These are phyloP conservation scores for Blastocladiella emersonii DNA, from an alignment of 371 early-diverging fungal genomes.

Conservation along the genomic window DNA sequence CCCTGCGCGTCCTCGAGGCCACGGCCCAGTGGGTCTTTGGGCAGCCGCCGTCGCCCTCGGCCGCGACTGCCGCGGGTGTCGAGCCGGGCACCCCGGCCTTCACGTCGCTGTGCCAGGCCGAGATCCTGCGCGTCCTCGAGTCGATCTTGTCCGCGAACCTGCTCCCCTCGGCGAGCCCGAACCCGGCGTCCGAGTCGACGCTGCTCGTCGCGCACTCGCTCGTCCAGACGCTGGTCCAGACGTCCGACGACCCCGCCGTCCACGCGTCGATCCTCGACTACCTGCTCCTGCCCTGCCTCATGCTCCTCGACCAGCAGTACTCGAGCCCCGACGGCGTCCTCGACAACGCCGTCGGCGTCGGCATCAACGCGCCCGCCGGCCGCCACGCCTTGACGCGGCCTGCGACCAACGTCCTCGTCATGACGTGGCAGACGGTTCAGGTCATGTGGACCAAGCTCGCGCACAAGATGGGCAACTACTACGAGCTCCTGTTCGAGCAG, in stretches of 20 bases:
- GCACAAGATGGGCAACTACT: background rate
- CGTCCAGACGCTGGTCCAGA: background rate
- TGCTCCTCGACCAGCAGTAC: background rate
- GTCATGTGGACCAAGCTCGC: background rate
- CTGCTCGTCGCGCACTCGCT: background rate
- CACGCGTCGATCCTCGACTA: background rate
- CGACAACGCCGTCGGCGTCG: background rate
- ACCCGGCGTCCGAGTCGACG: background rate
- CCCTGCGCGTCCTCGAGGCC: conserved; percentile 63
- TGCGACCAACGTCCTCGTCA: background rate
- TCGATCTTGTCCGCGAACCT: background rate
- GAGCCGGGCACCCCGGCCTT: conserved; percentile 1
- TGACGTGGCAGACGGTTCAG: background rate
- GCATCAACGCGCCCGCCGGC: background rate
- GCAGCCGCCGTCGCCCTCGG: conserved; percentile 19
- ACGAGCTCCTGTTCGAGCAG: background rate
- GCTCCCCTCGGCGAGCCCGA: background rate
- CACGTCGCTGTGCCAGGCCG: background rate
- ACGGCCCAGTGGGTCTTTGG: conserved; percentile 60
- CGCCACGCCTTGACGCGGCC: background rate
- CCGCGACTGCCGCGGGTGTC: background rate
- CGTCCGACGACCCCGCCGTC: background rate
- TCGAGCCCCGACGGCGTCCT: background rate
- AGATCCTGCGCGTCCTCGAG: background rate
- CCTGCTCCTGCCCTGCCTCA: background rate